Percentiles rank a stretch among this genome's conserved stretches.
These are phyloP conservation scores for Hippophae tibetana DNA, from an alignment of 306 rosid genomes.

Conservation along the genomic window DNA sequence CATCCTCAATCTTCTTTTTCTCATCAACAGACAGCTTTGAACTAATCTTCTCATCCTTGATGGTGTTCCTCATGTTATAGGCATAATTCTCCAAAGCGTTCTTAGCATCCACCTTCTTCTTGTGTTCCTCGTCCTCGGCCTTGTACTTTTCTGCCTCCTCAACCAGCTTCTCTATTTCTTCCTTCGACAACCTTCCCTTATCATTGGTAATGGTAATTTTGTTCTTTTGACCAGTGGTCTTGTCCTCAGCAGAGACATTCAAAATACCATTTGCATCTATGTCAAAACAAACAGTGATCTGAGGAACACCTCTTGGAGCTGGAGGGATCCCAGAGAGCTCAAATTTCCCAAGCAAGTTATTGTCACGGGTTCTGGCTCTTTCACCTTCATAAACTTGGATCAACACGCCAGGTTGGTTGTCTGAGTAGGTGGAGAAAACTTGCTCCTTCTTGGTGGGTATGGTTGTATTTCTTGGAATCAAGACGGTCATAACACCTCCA, in stretches of 20 bases:
- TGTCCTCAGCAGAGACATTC: constrained; percentile 54
- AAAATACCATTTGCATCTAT: constrained; percentile 61
- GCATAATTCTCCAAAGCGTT: constrained; percentile 44
- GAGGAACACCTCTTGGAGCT: constrained; percentile 52
- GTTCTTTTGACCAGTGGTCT: constrained; percentile 42
- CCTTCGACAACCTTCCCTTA: constrained; percentile 46
- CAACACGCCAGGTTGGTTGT: constrained; percentile 56
- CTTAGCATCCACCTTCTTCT: constrained; percentile 45
- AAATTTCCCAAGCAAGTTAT: constrained; percentile 47
- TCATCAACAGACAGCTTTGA: constrained; percentile 24
- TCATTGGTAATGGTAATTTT: constrained; percentile 50
- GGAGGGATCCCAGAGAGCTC: constrained; percentile 50
- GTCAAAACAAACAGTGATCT: constrained; percentile 48
- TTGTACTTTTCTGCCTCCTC: constrained; percentile 60
- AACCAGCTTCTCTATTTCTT: constrained; percentile 49
- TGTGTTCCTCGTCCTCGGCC: constrained; percentile 56
- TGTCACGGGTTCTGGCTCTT: constrained; percentile 42
- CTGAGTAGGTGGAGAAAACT: constrained; percentile 53
- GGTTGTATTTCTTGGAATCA: constrained; percentile 57
- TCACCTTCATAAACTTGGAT: constrained; percentile 56
- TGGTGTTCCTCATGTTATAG: constrained; percentile 46
- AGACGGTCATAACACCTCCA: constrained; percentile 53
- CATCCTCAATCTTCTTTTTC: constrained; percentile 55
- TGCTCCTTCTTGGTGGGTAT: constrained; percentile 69
- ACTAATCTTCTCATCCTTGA: constrained; percentile 39